Base-by-base conservation (phyloP, 306 rosid species). In the Oemleria cerasiformis region DNA sequence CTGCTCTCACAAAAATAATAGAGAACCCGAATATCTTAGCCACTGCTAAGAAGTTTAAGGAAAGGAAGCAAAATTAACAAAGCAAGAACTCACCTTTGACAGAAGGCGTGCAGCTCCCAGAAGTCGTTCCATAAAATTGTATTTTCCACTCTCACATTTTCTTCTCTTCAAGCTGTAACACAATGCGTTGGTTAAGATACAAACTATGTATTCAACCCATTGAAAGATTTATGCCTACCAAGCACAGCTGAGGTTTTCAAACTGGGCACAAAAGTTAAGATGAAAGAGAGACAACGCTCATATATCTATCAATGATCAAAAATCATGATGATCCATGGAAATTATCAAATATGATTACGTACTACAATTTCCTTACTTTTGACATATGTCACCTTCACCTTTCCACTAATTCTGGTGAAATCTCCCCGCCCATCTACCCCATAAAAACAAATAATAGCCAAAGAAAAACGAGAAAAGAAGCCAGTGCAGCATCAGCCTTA, bases 111-210 rank as follows among this genome's bases (percentile, higher is more conserved):
- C 90, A 72, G 86, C 91, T 79, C 97, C 98, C 53, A 87, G 49
- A 75, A 93, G 86, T 60, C 84, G 87, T 67, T 93, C 98, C 96
- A 91, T 67, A 73, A 93, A 91, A 77, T 86, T 87, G 69, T 77
- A 73, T 54, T 78, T 87, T 65, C 83, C 90, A 75, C 76, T 65
- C 34, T 86, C 80, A 65, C 86, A 82, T 82, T 89, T 94, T 75
- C 92, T 84, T 84, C 87, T 86, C 80, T 94, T 94, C 81, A 91
- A 89, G 74, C 96, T 94, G 80, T 25, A 68, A 73, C 17, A 50
- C 67, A 84, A 74, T 39, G 21, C 10, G n/a, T 67, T 61, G 25
- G 43, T 80, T 73, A 57, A 3, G 66, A 65, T 74, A 48, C 62
- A 45, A 68, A 11, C 41, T 36, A 53, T 7, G 72, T 62, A 66